These are phyloP conservation scores for Styphnolobium japonicum DNA, from an alignment of 306 rosid genomes.

Conservation along the genomic window DNA sequence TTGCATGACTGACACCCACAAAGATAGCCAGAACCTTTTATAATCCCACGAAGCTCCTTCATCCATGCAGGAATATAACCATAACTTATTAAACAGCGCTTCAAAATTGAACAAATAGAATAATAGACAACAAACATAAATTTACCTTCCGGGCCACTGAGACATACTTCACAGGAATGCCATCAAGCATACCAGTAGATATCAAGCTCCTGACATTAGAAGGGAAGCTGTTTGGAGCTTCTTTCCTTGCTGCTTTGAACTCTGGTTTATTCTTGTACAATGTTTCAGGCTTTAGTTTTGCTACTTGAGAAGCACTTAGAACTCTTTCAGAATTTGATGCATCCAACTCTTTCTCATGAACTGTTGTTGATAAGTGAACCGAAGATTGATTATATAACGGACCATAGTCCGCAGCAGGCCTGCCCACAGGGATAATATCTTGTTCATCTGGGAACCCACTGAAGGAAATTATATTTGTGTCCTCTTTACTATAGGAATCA, in stretches of 20 bases:
- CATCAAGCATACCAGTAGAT: conserved; percentile 82
- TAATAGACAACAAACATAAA: conserved; percentile 27
- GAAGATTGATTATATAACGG: conserved; percentile 58
- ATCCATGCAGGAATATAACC: conserved; percentile 29
- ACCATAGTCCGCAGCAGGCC: conserved; percentile 49
- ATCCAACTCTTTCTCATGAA: conserved; percentile 44
- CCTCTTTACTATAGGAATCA: conserved; percentile 52
- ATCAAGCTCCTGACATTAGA: conserved; percentile 81
- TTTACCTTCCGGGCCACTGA: conserved; percentile 73
- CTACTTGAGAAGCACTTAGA: conserved; percentile 31
- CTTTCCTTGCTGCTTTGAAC: conserved; percentile 55
- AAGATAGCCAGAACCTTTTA: conserved; percentile 83
- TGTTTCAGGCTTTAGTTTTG: conserved; percentile 48
- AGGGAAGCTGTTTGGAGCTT: conserved; percentile 87
- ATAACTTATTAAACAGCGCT: conserved; percentile 8
- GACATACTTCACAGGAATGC: conserved; percentile 82
- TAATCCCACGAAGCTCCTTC: conserved; percentile 80
- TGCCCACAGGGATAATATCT: conserved; percentile 51
- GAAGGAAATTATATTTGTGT: conserved; percentile 52
- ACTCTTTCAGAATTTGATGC: conserved; percentile 42
- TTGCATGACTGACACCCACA: conserved; percentile 80
- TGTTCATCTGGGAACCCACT: conserved; percentile 65
- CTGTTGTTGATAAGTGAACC: conserved; percentile 46
- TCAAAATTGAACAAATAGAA: conserved; percentile 6
- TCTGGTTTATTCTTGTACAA: conserved; percentile 58